Evolutionary conservation across 2,329 filamentous ascomycete species (phyloP), one percentile per base, ranked within the genome.

Genomic region (Hysterium pulicare): DNA sequence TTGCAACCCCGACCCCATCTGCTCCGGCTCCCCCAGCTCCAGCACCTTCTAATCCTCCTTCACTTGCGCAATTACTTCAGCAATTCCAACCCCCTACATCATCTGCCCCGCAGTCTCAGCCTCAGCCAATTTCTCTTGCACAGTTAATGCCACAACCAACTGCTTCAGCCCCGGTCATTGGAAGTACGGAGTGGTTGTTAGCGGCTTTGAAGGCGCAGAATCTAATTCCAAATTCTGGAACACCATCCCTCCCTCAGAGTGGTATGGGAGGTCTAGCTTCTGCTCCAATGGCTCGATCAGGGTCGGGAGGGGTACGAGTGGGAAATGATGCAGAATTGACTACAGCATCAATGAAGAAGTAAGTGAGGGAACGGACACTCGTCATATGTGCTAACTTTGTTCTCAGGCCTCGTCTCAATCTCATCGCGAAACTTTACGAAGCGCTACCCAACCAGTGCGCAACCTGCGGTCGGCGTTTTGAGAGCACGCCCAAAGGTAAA

Each of bases 401-500:
- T 40, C 13, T 33, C 57, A 88, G 85, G 55, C 84, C 83, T 50
- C 86, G 87, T 13, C 84, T 86, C 11, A 79, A 89, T 51, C 73
- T 95, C 11, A 75, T 95, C 6, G 74, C 81, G 15, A 76, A 75
- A 15, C 77, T 97, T 7, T 91, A 95, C 61, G 87, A 91, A 47
- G 81, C 84, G 16, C 80, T 89, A 30, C 87, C 91, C 0, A 87
- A 90, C 45, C 87, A 90, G 43, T 98, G 93, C 65, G 87, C 85
- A 10, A 91, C 91, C 45, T 98, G 93, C 62, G 93, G 91, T 19
- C 81, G 90, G 46, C 84, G 93, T 2, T 98, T 98, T 66, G 78
- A 78, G 41, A 79, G 80, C 4, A 87, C 87, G 37, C 81, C 83
- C 10, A 82, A 87, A 50, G 91, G 91, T 10, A 86, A 82, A 57